These are phyloP conservation scores for Rhizoclosmatium globosum DNA, from an alignment of 192 early-diverging fungal genomes.

Conservation along the genomic window DNA sequence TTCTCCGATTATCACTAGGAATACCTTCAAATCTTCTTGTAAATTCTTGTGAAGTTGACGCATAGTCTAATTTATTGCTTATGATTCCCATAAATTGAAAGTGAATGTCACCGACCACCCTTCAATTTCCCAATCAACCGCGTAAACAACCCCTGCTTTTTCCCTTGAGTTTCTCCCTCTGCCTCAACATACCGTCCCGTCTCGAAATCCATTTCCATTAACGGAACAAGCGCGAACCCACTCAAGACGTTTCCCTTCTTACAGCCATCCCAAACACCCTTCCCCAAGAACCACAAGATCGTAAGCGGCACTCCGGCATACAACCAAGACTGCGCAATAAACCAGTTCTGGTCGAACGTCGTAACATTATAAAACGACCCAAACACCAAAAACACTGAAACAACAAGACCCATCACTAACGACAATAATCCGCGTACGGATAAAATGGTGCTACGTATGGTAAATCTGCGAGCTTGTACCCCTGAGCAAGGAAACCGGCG, in stretches of 20 bases:
- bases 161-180: not conserved
- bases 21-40: no score
- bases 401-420: constrained; percentile 18
- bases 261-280: not conserved
- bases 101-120: no score
- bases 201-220: constrained; percentile 14
- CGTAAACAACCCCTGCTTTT: no score
- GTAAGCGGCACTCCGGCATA: constrained; percentile 24
- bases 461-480: constrained; percentile 26
- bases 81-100: no score
- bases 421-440: constrained; percentile 33
- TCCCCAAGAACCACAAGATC: constrained; percentile 9
- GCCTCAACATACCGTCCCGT: not conserved
- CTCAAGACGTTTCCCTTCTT: not conserved
- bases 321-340: constrained; percentile 16
- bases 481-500: constrained; percentile 34
- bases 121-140: no score
- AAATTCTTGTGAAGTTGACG: no score
- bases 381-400: constrained; percentile 21
- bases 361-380: constrained; percentile 3
- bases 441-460: constrained; percentile 35
- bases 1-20: no score
- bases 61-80: no score
- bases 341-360: constrained; percentile 25
- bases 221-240: not conserved